Percentiles rank a stretch among this genome's conserved stretches.
Conservation (phyloP, 2,329 filamentous ascomycete genomes). For the Orbilia ellipsospora region DNA sequence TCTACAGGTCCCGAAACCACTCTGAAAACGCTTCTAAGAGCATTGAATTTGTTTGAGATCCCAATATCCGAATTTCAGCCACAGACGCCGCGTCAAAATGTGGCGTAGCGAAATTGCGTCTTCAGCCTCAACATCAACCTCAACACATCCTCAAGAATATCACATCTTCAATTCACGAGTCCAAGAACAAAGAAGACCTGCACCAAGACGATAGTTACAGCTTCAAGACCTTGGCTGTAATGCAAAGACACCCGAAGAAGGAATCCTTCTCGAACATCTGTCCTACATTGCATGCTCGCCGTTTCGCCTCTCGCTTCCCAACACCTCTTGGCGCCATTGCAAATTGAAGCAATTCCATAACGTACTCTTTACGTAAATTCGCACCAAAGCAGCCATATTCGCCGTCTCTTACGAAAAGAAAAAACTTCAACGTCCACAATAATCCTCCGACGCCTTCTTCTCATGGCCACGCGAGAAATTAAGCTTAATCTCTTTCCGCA, state of each 20-base stretch:
- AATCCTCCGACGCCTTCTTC: conserved; percentile 20
- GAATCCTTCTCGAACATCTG: conserved; percentile 12
- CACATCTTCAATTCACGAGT: too few species aligned
- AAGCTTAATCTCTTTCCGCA: conserved; percentile 35
- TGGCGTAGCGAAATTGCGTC: too few species aligned
- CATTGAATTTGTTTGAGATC: too few species aligned
- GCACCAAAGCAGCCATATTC: conserved; percentile 35
- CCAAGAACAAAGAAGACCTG: too few species aligned
- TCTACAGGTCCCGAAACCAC: too few species aligned
- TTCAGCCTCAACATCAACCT: too few species aligned
- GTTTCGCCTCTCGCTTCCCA: conserved; percentile 16
- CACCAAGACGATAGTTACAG: neutral
- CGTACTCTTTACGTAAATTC: conserved; percentile 55
- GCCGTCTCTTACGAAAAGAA: conserved; percentile 18
- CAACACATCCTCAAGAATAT: too few species aligned
- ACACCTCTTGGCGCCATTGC: conserved; percentile 27
- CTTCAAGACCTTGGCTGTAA: neutral
- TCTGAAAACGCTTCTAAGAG: too few species aligned
- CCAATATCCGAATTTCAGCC: too few species aligned
- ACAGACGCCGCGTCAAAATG: too few species aligned
- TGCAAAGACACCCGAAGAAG: neutral
- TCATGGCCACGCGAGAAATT: conserved; percentile 39
- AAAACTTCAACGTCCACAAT: conserved; percentile 11
- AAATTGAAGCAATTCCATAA: conserved; percentile 43
- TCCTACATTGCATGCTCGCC: conserved; percentile 26